phyloP scores from a whole-genome alignment of 78 protist genomes.

The Cavenderia fasciculata region DNA sequence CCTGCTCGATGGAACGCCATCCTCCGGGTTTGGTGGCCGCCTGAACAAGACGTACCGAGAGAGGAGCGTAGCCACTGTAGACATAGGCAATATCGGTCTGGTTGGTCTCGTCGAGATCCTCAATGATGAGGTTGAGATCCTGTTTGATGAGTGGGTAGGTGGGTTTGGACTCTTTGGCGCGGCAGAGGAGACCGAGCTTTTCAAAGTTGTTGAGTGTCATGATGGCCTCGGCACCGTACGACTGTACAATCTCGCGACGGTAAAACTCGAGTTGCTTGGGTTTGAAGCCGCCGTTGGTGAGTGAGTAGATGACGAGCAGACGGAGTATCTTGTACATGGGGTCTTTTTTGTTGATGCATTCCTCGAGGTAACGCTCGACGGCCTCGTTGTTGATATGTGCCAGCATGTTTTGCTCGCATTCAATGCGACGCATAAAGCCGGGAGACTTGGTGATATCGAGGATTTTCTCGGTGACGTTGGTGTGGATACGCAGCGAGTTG shows the following conservation, averaged over 20 bases:
- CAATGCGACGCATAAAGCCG: slow-evolving; percentile 38
- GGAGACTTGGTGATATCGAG: background rate
- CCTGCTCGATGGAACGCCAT: slow-evolving; percentile 44
- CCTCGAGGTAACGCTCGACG: slow-evolving; percentile 81
- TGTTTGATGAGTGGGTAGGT: slow-evolving; percentile 17
- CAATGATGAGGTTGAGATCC: slow-evolving; percentile 48
- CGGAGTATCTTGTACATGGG: slow-evolving; percentile 88
- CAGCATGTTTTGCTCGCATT: slow-evolving; percentile 63
- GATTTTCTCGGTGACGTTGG: slow-evolving; percentile 59
- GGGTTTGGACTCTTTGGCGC: background rate
- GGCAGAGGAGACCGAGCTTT: slow-evolving; percentile 78
- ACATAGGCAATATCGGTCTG: slow-evolving; percentile 78
- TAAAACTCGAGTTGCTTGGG: slow-evolving; percentile 33
- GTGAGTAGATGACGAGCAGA: slow-evolving; percentile 80
- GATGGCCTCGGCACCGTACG: slow-evolving; percentile 86
- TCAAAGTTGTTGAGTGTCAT: slow-evolving; percentile 80
- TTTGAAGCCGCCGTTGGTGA: slow-evolving; percentile 83
- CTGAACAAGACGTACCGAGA: slow-evolving; percentile 81
- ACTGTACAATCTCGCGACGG: slow-evolving; percentile 70
- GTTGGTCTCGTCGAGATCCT: slow-evolving; percentile 75
- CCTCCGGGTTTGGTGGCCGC: slow-evolving; percentile 6
- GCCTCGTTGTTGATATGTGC: background rate
- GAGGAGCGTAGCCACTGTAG: slow-evolving; percentile 91
- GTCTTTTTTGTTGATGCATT: slow-evolving; percentile 72
- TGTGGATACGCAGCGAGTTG: slow-evolving; percentile 38